Evolutionary conservation across 768 basidiomycete species (phyloP), one percentile per base, ranked within the genome.

Genomic region (Auriculariales sp.): DNA sequence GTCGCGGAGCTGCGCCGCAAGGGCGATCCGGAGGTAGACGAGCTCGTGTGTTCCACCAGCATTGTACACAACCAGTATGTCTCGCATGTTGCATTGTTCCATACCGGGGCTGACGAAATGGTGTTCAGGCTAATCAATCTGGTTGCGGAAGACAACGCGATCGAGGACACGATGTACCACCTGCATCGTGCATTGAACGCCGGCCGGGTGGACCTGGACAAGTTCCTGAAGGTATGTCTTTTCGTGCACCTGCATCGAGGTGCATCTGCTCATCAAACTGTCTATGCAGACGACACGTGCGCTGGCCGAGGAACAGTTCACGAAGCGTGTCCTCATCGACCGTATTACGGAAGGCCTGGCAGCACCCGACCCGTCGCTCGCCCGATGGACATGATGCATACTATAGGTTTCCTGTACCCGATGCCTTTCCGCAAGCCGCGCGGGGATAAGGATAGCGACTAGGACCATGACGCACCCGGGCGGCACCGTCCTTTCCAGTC

Each of bases 141-240:
- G 27, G 83, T 97, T n/a, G 93, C 95, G n/a, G 95, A 99, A 64
- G 95, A 98, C 64, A 92, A 91, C 59, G 91, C 94, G 1, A 92
- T 98, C 61, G 94, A 97, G 66, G 95, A 98, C 63, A 94, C 94
- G 42, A 85, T 95, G 52, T 99, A 97, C 67, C 92, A 98, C 63
- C 75, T 99, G 44, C 90, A 93, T 55, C 77, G 92, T 53, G 94
- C 92, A 0, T 71, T 99, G 54, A 95, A 95, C 61, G 71, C 82
- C 48, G 88, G 88, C 0, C 78, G 90, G 52, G 83, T 97, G 54
- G 94, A 98, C 68, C 74, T 98, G 50, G 94, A 99, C 61, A 76
- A 86, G 34, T 98, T 97, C 71, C 69, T 97, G 50, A 81, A 90
- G 68, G 92, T 88, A 60, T 62, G 80, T 71, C 39, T 28, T 45